These are phyloP conservation scores for Chamaecyparis obtusa DNA, from an alignment of 75 land plant genomes.

Conservation along the genomic window DNA sequence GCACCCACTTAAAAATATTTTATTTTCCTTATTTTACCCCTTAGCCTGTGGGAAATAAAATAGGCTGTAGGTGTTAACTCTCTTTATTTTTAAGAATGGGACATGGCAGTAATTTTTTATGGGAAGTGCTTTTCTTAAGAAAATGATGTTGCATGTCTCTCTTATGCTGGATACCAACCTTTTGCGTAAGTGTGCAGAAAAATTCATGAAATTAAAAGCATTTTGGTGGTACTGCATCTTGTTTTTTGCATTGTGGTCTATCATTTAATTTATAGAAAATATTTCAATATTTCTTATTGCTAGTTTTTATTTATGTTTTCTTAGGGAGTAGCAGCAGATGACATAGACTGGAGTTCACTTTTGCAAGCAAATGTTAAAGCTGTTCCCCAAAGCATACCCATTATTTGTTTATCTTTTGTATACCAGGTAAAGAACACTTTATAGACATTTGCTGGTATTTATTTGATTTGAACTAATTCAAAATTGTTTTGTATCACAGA, in stretches of 20 bases:
- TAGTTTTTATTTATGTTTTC: background rate
- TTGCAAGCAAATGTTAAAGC: constrained; percentile 73
- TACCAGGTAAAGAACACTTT: constrained; percentile 63
- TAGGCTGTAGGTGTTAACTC: too few relatives aligned
- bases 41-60: too few relatives aligned
- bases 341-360: constrained; percentile 67
- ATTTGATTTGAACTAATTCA: background rate
- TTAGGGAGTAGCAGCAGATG: constrained; percentile 74
- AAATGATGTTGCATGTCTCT: background rate
- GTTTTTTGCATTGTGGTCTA: background rate
- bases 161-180: background rate
- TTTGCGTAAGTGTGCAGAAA: background rate
- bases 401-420: constrained; percentile 87
- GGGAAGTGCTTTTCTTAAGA: background rate
- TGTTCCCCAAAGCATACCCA: constrained; percentile 84
- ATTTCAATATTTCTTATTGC: background rate
- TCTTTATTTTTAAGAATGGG: too few relatives aligned
- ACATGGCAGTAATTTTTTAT: background rate
- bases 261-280: background rate
- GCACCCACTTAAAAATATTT: too few relatives aligned
- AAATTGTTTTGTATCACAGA: constrained; percentile 41
- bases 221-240: background rate
- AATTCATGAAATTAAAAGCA: background rate
- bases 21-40: too few relatives aligned
- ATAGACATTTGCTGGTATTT: background rate